Percentiles rank a stretch among this genome's conserved stretches.
Conservation (phyloP, 169 alveolate species). For the Plasmodium gonderi region DNA sequence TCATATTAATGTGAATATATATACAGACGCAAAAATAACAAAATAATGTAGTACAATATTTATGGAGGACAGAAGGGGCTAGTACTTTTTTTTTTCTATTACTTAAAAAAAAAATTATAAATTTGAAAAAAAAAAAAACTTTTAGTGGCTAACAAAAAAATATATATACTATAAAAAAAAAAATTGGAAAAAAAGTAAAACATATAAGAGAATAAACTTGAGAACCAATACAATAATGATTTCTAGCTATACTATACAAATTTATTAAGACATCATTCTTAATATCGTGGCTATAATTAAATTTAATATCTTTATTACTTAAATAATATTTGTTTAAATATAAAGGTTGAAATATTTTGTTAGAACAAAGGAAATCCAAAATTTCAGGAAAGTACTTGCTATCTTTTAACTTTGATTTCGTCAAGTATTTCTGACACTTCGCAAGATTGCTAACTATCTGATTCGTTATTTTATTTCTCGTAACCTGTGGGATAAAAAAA, state of each 20-base stretch:
- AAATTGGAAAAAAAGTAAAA: constrained; percentile 61
- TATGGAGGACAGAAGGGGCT: neutral
- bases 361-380: constrained; percentile 65
- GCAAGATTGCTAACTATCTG: neutral
- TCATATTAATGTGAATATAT: no score
- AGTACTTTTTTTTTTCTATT: no score
- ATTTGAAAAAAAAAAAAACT: neutral
- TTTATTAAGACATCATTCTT: constrained; percentile 54
- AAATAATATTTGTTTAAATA: constrained; percentile 57
- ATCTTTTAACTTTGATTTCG: neutral
- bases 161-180: constrained; percentile 45
- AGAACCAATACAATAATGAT: constrained; percentile 70
- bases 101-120: neutral
- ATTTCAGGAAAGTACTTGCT: constrained; percentile 39
- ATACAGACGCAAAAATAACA: neutral
- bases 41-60: neutral
- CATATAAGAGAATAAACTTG: constrained; percentile 49
- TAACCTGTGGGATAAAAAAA: constrained; percentile 1
- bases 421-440: constrained; percentile 16
- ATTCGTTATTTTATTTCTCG: constrained; percentile 19
- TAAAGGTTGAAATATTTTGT: constrained; percentile 24
- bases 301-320: constrained; percentile 42
- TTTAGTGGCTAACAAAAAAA: constrained; percentile 30
- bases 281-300: constrained; percentile 22
- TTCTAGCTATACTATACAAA: constrained; percentile 55